Percentiles rank a stretch among this genome's conserved stretches.
phyloP scores from a whole-genome alignment of 345 rosid species.

The Hirschfeldia incana region DNA sequence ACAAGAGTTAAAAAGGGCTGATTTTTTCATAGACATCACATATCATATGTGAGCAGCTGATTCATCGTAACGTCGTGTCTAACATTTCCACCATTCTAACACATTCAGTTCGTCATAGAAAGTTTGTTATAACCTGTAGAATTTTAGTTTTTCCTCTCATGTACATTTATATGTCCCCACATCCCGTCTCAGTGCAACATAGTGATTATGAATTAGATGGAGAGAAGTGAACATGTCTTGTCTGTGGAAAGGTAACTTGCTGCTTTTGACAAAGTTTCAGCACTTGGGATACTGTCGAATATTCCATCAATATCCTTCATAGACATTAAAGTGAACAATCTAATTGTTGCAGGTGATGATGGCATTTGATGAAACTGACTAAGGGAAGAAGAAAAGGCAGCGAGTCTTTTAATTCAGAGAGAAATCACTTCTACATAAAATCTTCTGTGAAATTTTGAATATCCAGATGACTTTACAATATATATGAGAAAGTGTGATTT shows the following conservation, averaged over 20 bases:
- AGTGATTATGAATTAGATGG: constrained; percentile 98
- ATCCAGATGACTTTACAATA: constrained; percentile 22
- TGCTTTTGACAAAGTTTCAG: not conserved
- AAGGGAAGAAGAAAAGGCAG: not conserved
- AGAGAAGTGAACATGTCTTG: constrained; percentile 98
- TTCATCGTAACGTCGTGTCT: too few species aligned
- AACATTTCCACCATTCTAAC: too few species aligned
- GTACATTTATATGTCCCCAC: too few species aligned
- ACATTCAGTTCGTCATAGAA: too few species aligned
- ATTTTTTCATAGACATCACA: too few species aligned
- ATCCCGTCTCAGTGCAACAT: too few species aligned
- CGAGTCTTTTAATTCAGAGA: constrained; percentile 22
- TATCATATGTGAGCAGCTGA: too few species aligned
- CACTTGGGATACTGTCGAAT: not conserved
- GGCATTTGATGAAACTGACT: constrained; percentile 36
- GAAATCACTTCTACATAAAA: constrained; percentile 35
- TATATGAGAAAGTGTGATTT: constrained; percentile 32
- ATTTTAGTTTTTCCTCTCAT: too few species aligned
- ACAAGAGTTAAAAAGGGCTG: not conserved
- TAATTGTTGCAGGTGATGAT: constrained; percentile 29
- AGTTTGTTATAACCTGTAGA: too few species aligned
- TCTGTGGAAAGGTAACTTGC: constrained; percentile 87
- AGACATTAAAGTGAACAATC: not conserved
- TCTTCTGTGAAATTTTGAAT: constrained; percentile 9
- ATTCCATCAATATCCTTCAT: constrained; percentile 22